Conservation (phyloP, 2,329 filamentous ascomycete species). For the Fusarium redolens region DNA sequence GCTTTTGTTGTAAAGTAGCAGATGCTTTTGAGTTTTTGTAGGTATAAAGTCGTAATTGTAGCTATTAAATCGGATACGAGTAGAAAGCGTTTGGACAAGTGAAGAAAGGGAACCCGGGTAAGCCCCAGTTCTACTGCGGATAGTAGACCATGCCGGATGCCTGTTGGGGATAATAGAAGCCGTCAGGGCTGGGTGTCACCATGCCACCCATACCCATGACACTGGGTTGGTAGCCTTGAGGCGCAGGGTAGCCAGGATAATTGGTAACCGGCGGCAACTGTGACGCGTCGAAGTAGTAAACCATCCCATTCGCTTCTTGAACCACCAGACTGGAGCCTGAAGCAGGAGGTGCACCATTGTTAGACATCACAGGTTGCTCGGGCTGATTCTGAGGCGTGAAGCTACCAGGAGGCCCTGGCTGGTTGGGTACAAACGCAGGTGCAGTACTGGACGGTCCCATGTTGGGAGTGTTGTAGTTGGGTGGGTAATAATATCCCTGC, state of each 20-base stretch:
- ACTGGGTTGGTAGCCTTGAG: conserved; percentile 65
- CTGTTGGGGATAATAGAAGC: conserved; percentile 76
- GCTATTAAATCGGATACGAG: conserved; percentile 50
- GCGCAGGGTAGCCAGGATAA: conserved; percentile 61
- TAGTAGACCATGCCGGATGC: conserved; percentile 70
- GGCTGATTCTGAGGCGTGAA: conserved; percentile 57
- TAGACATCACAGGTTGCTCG: conserved; percentile 51
- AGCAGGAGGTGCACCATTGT: conserved; percentile 42
- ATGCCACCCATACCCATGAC: conserved; percentile 81
- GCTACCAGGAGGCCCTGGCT: conserved; percentile 57
- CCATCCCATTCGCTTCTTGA: conserved; percentile 94
- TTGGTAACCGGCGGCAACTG: conserved; percentile 69
- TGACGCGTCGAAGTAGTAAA: conserved; percentile 91
- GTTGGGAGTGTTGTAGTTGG: conserved; percentile 59
- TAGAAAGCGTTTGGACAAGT: conserved; percentile 41
- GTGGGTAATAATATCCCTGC: conserved; percentile 76
- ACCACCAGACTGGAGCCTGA: conserved; percentile 67
- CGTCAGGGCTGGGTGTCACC: conserved; percentile 76
- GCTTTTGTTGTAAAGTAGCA: conserved; percentile 36
- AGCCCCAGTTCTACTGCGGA: conserved; percentile 61
- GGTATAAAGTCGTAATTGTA: conserved; percentile 42
- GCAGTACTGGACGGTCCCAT: conserved; percentile 63
- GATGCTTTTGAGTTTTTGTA: conserved; percentile 44
- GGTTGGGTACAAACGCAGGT: conserved; percentile 68
- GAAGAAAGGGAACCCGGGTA: conserved; percentile 32